A percentile compares a stretch with the other conserved stretches of the same genome.
phyloP scores from a whole-genome alignment of 441 rosid genomes.

The Gossypium gossypioides region DNA sequence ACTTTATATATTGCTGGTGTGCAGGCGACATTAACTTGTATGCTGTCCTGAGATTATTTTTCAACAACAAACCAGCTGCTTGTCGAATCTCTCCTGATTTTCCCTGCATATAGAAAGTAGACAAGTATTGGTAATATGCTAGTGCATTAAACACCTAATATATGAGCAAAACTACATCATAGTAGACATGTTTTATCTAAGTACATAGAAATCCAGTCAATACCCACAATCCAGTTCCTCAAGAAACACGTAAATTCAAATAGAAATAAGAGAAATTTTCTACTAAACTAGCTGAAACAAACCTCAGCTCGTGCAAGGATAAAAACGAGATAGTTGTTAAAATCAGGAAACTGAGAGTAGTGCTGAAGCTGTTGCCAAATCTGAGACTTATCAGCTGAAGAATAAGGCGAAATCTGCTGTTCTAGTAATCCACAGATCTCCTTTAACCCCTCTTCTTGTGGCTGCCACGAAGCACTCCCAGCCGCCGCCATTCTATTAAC shows the following conservation, averaged over 20 bases:
- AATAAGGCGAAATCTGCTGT: slow-evolving; percentile 85
- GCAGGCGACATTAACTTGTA: slow-evolving; percentile 51
- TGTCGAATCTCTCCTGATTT: slow-evolving; percentile 87
- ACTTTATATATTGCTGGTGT: slow-evolving; percentile 67
- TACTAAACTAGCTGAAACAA: neutral
- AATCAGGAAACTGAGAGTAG: slow-evolving; percentile 88
- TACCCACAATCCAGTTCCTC: slow-evolving; percentile 3
- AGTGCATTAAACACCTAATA: neutral
- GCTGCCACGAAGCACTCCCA: slow-evolving; percentile 58
- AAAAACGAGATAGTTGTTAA: slow-evolving; percentile 89
- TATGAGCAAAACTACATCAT: neutral
- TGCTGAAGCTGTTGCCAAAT: slow-evolving; percentile 89
- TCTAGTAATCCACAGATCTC: slow-evolving; percentile 80
- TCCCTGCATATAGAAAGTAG: slow-evolving; percentile 38
- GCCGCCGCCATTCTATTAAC: slow-evolving; percentile 18
- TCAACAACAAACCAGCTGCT: slow-evolving; percentile 93
- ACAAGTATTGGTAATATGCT: neutral
- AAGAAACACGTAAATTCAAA: neutral
- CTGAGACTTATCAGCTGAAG: slow-evolving; percentile 84
- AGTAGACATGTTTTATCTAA: neutral
- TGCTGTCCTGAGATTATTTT: slow-evolving; percentile 78
- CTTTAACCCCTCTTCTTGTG: slow-evolving; percentile 65
- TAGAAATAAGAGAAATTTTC: neutral
- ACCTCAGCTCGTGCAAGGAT: slow-evolving; percentile 88
- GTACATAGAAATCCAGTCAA: neutral